These are phyloP conservation scores for Cylindrotheca closterium DNA, from an alignment of 108 stramenopile species.

Conservation along the genomic window DNA sequence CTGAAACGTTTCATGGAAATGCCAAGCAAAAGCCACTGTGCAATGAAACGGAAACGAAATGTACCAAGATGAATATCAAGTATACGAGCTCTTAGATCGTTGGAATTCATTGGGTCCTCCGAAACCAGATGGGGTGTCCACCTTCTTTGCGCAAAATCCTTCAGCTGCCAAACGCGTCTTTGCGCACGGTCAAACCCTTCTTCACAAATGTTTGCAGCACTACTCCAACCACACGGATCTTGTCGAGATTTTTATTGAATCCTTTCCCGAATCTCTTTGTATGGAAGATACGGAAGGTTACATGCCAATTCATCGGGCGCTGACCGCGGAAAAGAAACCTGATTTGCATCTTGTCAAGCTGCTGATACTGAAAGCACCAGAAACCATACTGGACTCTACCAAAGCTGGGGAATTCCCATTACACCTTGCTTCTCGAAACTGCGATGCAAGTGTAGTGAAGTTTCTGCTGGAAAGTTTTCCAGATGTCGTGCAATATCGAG, in stretches of 20 bases:
- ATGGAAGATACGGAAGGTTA: slow-evolving; percentile 28
- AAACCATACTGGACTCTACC: slow-evolving; percentile 13
- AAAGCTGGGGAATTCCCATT: slow-evolving; percentile 18
- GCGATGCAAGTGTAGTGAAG: not conserved
- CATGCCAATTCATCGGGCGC: slow-evolving; percentile 27
- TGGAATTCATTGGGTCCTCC: slow-evolving; percentile 19
- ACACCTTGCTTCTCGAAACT: slow-evolving; percentile 19
- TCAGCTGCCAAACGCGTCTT: slow-evolving; percentile 1
- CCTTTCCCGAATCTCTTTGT: slow-evolving; percentile 24
- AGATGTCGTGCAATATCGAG: slow-evolving; percentile 13
- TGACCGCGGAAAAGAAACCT: slow-evolving; percentile 6
- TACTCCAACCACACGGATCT: slow-evolving; percentile 14
- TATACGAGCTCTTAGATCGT: slow-evolving; percentile 26
- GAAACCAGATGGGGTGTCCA: slow-evolving; percentile 1
- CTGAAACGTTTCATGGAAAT: too few species aligned
- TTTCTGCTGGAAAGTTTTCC: slow-evolving; percentile 17
- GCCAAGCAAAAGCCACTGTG: too few species aligned
- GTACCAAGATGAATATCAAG: slow-evolving; percentile 33
- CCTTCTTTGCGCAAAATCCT: slow-evolving; percentile 15
- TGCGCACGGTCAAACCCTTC: slow-evolving; percentile 14
- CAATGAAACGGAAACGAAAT: not conserved
- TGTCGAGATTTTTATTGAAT: slow-evolving; percentile 13
- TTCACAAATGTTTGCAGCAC: slow-evolving; percentile 26
- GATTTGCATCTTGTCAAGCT: slow-evolving; percentile 1
- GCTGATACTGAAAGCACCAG: not conserved